phyloP scores from a whole-genome alignment of 768 basidiomycete genomes.

The Trametes cingulata region DNA sequence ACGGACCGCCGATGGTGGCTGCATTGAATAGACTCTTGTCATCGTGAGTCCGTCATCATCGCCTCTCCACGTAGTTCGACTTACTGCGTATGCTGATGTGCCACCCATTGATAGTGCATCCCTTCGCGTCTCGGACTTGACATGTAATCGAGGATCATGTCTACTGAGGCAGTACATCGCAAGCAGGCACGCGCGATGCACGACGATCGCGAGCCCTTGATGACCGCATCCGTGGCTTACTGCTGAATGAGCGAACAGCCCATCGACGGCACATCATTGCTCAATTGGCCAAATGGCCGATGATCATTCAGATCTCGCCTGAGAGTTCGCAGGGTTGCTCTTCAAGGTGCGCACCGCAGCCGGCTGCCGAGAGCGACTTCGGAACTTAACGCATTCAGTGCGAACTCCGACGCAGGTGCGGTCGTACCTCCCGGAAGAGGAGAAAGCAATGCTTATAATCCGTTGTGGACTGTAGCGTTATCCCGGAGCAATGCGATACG shows the following conservation, averaged over 20 bases:
- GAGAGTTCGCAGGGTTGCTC: background rate
- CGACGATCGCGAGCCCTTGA: background rate
- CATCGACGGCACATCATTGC: conserved; percentile 7
- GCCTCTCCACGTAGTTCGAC: background rate
- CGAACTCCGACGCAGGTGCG: too few species aligned
- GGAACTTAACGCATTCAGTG: background rate
- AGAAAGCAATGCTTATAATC: background rate
- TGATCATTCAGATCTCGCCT: background rate
- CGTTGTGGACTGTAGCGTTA: background rate
- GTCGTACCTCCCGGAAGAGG: background rate
- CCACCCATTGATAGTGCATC: too few species aligned
- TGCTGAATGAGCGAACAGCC: background rate
- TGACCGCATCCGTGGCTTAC: background rate
- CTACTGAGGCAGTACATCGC: background rate
- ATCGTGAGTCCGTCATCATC: background rate
- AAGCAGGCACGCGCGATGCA: background rate
- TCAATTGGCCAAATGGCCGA: background rate
- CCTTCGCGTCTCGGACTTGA: background rate
- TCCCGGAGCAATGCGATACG: background rate
- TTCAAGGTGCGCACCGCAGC: background rate
- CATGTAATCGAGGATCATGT: background rate
- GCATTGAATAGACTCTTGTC: background rate
- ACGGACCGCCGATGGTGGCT: background rate
- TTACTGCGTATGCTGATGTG: background rate
- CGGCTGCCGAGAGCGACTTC: background rate